A percentile compares a stretch with the other conserved stretches of the same genome.
phyloP scores from a whole-genome alignment of 1,284 basidiomycete species.

The Pseudozyma hubeiensis region DNA sequence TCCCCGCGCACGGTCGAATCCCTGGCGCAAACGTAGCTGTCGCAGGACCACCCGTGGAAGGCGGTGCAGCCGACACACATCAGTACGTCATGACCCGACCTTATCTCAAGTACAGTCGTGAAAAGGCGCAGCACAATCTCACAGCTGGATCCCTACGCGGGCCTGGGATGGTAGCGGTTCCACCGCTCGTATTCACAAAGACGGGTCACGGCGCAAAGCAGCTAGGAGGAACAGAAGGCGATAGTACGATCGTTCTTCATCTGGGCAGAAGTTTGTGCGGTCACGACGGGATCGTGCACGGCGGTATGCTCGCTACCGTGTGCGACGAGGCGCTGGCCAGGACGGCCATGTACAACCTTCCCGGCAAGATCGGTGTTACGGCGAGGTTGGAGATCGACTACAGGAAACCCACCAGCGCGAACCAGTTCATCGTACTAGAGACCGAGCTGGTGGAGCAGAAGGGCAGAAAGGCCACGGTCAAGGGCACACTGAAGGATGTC shows the following conservation, averaged over 20 bases:
- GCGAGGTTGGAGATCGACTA: constrained; percentile 72
- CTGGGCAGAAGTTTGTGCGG: constrained; percentile 85
- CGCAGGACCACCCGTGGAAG: constrained; percentile 31
- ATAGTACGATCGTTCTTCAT: constrained; percentile 75
- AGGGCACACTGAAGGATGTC: constrained; percentile 80
- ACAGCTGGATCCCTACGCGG: constrained; percentile 86
- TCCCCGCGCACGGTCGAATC: constrained; percentile 34
- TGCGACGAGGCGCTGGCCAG: constrained; percentile 87
- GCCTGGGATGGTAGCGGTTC: constrained; percentile 71
- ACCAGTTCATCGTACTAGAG: constrained; percentile 74
- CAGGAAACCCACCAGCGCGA: constrained; percentile 67
- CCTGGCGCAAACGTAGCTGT: constrained; percentile 28
- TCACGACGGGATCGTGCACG: constrained; percentile 93
- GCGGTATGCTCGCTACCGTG: constrained; percentile 88
- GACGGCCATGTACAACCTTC: constrained; percentile 75
- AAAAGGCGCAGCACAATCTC: constrained; percentile 80
- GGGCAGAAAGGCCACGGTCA: constrained; percentile 81
- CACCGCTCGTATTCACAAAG: constrained; percentile 63
- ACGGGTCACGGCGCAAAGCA: constrained; percentile 54
- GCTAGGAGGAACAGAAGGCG: constrained; percentile 61
- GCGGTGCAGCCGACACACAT: constrained; percentile 39
- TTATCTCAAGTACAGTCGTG: constrained; percentile 77
- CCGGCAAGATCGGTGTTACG: constrained; percentile 91
- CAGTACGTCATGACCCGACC: constrained; percentile 73
- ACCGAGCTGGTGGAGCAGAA: constrained; percentile 76